Evolutionary conservation across 441 rosid genomes (phyloP).

Genomic region (Euphorbia corollata): DNA sequence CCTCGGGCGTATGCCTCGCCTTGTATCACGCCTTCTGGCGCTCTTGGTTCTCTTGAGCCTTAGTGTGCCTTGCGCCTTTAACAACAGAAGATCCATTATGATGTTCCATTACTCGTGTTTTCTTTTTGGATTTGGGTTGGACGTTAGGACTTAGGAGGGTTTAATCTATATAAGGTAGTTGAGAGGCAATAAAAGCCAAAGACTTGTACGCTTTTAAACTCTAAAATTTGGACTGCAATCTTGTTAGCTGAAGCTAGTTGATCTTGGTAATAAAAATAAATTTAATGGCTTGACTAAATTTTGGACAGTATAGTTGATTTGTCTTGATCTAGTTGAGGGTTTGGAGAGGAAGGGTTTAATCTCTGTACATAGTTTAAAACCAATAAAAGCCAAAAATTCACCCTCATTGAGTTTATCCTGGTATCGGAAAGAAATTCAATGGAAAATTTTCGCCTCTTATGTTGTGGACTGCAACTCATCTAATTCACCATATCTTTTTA

Average conservation of each 20-base stretch:
- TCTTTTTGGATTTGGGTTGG: slow-evolving; percentile 7
- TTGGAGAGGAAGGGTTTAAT: neutral
- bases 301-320: neutral
- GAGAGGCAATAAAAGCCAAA: neutral
- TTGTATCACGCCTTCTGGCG: too few relatives aligned
- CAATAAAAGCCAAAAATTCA: neutral
- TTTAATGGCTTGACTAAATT: neutral
- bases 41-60: too few relatives aligned
- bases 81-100: neutral
- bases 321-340: neutral
- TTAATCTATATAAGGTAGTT: neutral
- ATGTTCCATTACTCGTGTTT: neutral
- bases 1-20: too few relatives aligned
- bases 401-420: neutral
- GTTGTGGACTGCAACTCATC: neutral
- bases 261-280: neutral
- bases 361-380: neutral
- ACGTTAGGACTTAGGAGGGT: too few relatives aligned
- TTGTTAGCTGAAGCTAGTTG: neutral
- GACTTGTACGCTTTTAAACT: neutral
- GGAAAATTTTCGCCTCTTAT: neutral
- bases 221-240: slow-evolving; percentile 8
- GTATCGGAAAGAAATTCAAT: neutral
- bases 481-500: neutral
- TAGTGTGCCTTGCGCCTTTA: too few relatives aligned